Percentiles rank a stretch among this genome's conserved stretches.
These are phyloP conservation scores for Pugionium cornutum DNA, from an alignment of 345 rosid species.

Conservation along the genomic window DNA sequence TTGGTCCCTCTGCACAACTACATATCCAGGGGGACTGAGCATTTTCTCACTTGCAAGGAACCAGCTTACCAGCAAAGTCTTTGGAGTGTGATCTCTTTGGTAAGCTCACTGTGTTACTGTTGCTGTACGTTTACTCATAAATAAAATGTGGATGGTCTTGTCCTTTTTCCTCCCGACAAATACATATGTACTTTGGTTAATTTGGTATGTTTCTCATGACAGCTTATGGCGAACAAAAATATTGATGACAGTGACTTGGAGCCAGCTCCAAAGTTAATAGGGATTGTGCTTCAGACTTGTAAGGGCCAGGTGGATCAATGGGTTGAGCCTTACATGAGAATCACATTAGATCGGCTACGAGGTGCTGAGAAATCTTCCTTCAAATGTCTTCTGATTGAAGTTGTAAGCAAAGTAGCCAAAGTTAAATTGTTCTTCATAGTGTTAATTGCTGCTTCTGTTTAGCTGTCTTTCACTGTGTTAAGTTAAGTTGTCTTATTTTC, in stretches of 20 bases:
- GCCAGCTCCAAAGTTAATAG: slow-evolving; percentile 95
- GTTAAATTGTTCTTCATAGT: slow-evolving; percentile 18
- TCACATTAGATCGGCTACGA: slow-evolving; percentile 75
- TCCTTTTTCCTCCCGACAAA: not conserved
- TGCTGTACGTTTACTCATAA: slow-evolving; percentile 6
- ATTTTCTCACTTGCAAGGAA: slow-evolving; percentile 83
- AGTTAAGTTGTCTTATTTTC: slow-evolving; percentile 12
- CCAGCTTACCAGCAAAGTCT: slow-evolving; percentile 97
- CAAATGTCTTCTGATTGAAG: slow-evolving; percentile 96
- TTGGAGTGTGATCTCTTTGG: slow-evolving; percentile 84
- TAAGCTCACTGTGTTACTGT: slow-evolving; percentile 46
- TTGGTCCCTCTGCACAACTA: slow-evolving; percentile 95
- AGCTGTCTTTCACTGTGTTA: slow-evolving; percentile 5
- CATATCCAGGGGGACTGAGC: slow-evolving; percentile 83
- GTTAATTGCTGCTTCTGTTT: not conserved
- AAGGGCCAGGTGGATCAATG: slow-evolving; percentile 97
- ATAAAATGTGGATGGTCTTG: not conserved
- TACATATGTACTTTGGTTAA: not conserved
- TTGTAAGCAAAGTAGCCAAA: slow-evolving; percentile 55
- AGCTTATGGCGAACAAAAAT: slow-evolving; percentile 80
- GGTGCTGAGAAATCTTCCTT: slow-evolving; percentile 74
- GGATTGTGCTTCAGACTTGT: slow-evolving; percentile 93
- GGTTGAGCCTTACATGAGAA: slow-evolving; percentile 89
- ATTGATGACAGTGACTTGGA: slow-evolving; percentile 90
- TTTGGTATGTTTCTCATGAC: slow-evolving; percentile 28